Conservation (phyloP, 2,329 filamentous ascomycete species). For the Hyphodiscus sp. region DNA sequence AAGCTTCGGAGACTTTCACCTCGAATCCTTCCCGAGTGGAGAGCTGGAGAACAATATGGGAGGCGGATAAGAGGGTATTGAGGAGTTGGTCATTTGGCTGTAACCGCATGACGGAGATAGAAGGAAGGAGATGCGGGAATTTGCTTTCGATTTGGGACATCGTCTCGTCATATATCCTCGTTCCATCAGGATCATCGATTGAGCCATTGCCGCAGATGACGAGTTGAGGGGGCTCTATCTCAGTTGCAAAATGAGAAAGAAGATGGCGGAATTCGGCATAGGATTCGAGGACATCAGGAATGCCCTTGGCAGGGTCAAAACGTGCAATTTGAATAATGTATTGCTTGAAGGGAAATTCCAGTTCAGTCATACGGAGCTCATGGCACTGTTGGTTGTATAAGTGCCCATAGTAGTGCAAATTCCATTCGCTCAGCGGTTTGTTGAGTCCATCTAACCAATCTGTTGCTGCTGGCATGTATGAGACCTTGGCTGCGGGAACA, state of each 20-base stretch:
- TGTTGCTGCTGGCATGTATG: conserved; percentile 72
- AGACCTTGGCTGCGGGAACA: conserved; percentile 60
- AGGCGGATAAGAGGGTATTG: conserved; percentile 67
- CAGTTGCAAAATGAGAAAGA: conserved; percentile 43
- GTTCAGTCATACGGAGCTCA: conserved; percentile 51
- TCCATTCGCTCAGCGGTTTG: conserved; percentile 65
- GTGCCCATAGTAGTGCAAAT: conserved; percentile 66
- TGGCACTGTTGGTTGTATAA: conserved; percentile 61
- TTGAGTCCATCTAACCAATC: conserved; percentile 82
- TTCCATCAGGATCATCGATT: conserved; percentile 74
- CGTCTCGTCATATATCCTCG: conserved; percentile 64
- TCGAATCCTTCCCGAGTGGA: conserved; percentile 80
- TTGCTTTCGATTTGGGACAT: conserved; percentile 58
- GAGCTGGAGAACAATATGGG: conserved; percentile 69
- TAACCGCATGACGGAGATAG: conserved; percentile 70
- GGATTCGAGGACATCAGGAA: conserved; percentile 67
- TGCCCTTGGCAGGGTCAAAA: conserved; percentile 79
- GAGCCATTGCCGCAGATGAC: conserved; percentile 74
- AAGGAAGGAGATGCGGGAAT: conserved; percentile 54
- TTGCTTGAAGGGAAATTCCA: conserved; percentile 53
- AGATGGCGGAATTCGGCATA: conserved; percentile 66
- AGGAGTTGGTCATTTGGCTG: conserved; percentile 74
- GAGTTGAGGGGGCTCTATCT: conserved; percentile 58
- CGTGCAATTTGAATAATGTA: conserved; percentile 78
- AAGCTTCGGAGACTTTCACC: conserved; percentile 77